Evolutionary conservation across 768 basidiomycete species (phyloP), one percentile per base, ranked within the genome.

Genomic region (Tephrocybe sp.): DNA sequence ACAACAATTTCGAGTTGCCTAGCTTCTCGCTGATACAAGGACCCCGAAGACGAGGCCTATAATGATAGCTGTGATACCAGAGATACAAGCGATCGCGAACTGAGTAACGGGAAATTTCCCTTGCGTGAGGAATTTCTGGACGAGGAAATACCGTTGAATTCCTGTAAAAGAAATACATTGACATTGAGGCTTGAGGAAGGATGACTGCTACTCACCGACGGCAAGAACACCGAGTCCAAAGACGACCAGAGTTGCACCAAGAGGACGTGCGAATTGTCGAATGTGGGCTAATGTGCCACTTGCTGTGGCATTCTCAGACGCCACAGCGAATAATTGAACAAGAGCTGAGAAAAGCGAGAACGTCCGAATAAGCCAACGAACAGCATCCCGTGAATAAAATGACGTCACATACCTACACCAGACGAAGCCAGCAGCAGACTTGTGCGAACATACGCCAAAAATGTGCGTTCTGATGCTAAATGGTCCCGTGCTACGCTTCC

Each of bases 401-500:
- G 39, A 51, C 49, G 45, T 52, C 20, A 72, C 79, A 56, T 49
- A 82, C 82, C 83, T 32, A 85, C 80, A 30, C 83, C 83, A 4
- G 80, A 69, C 2, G 80, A 75, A 3, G 81, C 78, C 33, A 83
- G 70, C 1, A 80, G 76, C 41, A 85, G 68, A 58, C 82, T 83
- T 2, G 83, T 85, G n/a, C 83, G 72, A 43, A 82, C 69, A 55
- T 84, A 85, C 11, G 83, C 82, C 33, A 85, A 66, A 58, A 81
- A 84, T 2, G 83, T 84, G 41, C 83, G 69, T 57, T 85, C 83
- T 13, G 75, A 79, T 2, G 83, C 83, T 0, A 85, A 68, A 57
- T 85, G 83, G 56, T 85, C 83, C 9, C 83, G 73, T 7, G 83
- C 83, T 2, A 82, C 80, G 55, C 77, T 83, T 8, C 83, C 83